Evolutionary conservation across 1,284 basidiomycete species (phyloP).

Genomic region (Pseudozyma hubeiensis): DNA sequence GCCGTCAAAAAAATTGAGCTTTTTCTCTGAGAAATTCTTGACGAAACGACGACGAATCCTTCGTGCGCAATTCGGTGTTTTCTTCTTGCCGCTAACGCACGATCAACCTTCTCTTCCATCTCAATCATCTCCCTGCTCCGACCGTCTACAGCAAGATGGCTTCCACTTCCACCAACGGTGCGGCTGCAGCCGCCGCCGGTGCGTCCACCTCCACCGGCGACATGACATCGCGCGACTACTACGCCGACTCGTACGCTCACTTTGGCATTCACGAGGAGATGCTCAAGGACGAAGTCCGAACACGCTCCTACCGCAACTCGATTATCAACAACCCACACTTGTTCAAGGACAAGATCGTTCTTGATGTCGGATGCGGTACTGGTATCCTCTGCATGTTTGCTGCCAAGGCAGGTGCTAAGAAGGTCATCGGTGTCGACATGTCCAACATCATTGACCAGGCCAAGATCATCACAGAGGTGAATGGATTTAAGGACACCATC

Average conservation of each 20-base stretch:
- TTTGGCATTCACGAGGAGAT: constrained; percentile 78
- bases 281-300: constrained; percentile 97
- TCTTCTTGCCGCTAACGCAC: neutral
- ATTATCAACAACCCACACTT: constrained; percentile 95
- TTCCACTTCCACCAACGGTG: constrained; percentile 49
- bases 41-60: neutral
- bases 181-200: constrained; percentile 24
- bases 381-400: constrained; percentile 99
- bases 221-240: constrained; percentile 67
- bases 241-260: constrained; percentile 68
- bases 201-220: constrained; percentile 38
- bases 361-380: constrained; percentile 98
- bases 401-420: constrained; percentile 94
- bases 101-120: neutral
- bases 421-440: constrained; percentile 92
- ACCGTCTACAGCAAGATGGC: constrained; percentile 32
- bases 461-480: constrained; percentile 93
- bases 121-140: neutral
- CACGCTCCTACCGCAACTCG: constrained; percentile 91
- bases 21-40: constrained; percentile 6
- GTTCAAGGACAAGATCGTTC: constrained; percentile 81
- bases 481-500: constrained; percentile 92
- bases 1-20: constrained; percentile 1
- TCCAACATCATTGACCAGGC: constrained; percentile 99
- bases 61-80: neutral